Evolutionary conservation across 139 green algal species (phyloP), one percentile per base, ranked within the genome.

Genomic region (Raphidocelis subcapitata): DNA sequence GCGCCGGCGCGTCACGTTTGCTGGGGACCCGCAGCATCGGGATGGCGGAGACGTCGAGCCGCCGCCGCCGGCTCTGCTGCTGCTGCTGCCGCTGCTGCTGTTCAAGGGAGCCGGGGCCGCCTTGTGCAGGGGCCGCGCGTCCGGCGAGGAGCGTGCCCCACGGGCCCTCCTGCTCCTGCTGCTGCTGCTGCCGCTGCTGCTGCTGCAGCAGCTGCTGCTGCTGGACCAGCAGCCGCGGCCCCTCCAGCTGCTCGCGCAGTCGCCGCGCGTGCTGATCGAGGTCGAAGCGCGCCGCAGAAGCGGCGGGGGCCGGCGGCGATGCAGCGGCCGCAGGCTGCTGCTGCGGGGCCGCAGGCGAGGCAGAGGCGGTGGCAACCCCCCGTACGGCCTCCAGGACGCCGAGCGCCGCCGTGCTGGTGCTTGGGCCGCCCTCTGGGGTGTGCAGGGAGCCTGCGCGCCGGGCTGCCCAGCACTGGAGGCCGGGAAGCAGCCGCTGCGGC

Each of bases 21-120:
- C n/a, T 47, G 24, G 59, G 74, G 2, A 67, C 28, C 26, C 65
- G 29, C 24, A 82, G 55, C 63, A 73, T 71, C 1, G 76, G 76
- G 23, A 82, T 73, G 10, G 26, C 28, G 20, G 62, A n/a, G 2
- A 82, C 32, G 56, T 82, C 61, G 23, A 78, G 33, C 14, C 54
- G 51, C 1, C 72, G 62, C 5, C 63, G 33, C 15, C 10, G 10
- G 47, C 65, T 5, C n/a, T 10, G 23, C 16, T 61, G 44, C 18
- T n/a, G 65, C 55, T 65, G 21, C 35, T 44, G 55, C 67, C 54
- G 18, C 31, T 67, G 31, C 31, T 46, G 67, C 54, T 65, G 67
- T 33, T 28, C n/a, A n/a, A n/a, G n/a, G n/a, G n/a, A n/a, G n/a
- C n/a, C n/a, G n/a, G n/a, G n/a, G n/a, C n/a, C n/a, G n/a, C n/a